Percentiles rank a stretch among this genome's conserved stretches.
Evolutionary conservation across 2,329 filamentous ascomycete species (phyloP).

Genomic region (Graphilbum ipis-grandicollis): DNA sequence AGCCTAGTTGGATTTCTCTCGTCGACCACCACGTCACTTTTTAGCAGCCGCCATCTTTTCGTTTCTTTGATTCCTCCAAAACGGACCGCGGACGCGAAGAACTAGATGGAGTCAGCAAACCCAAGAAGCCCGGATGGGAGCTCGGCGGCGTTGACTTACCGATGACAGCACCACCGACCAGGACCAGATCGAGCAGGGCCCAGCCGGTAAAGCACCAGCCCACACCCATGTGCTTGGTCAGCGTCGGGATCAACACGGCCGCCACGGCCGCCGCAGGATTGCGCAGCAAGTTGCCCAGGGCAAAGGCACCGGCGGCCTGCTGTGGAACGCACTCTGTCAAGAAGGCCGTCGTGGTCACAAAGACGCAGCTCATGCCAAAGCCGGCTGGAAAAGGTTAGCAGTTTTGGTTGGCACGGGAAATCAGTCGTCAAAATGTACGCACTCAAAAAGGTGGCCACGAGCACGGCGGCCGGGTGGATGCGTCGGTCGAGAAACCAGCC

Average conservation of each 20-base stretch:
- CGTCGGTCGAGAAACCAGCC: neutral
- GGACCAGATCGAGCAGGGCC: neutral
- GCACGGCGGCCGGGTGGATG: neutral
- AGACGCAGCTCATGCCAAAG: neutral
- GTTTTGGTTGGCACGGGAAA: too few relatives aligned
- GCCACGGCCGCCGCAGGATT: neutral
- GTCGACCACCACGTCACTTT: neutral
- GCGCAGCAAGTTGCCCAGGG: neutral
- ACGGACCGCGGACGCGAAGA: neutral
- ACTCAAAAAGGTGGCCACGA: neutral
- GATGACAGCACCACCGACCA: neutral
- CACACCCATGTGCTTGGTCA: neutral
- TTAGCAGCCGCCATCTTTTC: neutral
- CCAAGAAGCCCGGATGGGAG: too few relatives aligned
- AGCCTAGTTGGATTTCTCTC: too few relatives aligned
- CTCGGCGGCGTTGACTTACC: neutral
- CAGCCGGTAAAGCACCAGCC: neutral
- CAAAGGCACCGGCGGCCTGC: neutral
- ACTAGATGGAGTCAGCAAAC: neutral
- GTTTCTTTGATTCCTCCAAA: neutral
- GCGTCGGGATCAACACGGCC: neutral
- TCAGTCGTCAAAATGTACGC: neutral
- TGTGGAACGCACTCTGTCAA: neutral
- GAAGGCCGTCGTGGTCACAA: neutral
- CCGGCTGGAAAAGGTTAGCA: neutral